These are phyloP conservation scores for Limnanthes douglasii DNA, from an alignment of 345 rosid species.

Conservation along the genomic window DNA sequence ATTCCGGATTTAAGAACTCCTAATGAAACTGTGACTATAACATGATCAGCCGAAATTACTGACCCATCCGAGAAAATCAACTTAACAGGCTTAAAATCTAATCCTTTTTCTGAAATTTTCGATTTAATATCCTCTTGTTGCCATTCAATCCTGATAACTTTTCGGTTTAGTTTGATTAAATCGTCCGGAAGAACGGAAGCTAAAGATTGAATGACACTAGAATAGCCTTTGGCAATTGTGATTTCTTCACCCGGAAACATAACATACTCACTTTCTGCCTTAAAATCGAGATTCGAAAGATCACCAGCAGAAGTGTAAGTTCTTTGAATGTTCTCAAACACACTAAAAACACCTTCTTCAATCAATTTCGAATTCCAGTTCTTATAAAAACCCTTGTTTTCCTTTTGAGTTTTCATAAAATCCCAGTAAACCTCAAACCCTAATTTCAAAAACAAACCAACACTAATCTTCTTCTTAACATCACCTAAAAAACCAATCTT, in stretches of 20 bases:
- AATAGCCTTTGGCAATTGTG: conserved; percentile 92
- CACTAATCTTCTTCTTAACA: no score
- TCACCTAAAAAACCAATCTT: conserved; percentile 6
- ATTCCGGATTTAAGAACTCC: conserved; percentile 87
- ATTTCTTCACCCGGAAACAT: conserved; percentile 94
- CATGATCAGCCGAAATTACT: conserved; percentile 64
- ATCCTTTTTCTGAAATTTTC: conserved; percentile 21
- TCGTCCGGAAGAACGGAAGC: conserved; percentile 71
- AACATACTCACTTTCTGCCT: conserved; percentile 78
- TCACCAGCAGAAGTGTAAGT: conserved; percentile 87
- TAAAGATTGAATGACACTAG: conserved; percentile 40
- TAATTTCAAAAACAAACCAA: conserved; percentile 46
- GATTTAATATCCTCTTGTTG: conserved; percentile 25
- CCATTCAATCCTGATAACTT: conserved; percentile 66
- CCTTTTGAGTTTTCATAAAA: conserved; percentile 12
- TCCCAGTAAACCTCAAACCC: conserved; percentile 56
- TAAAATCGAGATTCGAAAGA: conserved; percentile 48
- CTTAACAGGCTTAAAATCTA: conserved; percentile 34
- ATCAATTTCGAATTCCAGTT: conserved; percentile 36
- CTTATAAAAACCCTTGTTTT: conserved; percentile 25
- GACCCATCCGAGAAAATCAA: conserved; percentile 83
- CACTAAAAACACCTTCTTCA: conserved; percentile 58
- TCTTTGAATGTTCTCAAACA: conserved; percentile 70
- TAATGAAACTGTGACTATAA: conserved; percentile 73
- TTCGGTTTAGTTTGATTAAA: conserved; percentile 45